These are phyloP conservation scores for Aspergillus terreus DNA, from an alignment of 2,329 filamentous ascomycete species.

Conservation along the genomic window DNA sequence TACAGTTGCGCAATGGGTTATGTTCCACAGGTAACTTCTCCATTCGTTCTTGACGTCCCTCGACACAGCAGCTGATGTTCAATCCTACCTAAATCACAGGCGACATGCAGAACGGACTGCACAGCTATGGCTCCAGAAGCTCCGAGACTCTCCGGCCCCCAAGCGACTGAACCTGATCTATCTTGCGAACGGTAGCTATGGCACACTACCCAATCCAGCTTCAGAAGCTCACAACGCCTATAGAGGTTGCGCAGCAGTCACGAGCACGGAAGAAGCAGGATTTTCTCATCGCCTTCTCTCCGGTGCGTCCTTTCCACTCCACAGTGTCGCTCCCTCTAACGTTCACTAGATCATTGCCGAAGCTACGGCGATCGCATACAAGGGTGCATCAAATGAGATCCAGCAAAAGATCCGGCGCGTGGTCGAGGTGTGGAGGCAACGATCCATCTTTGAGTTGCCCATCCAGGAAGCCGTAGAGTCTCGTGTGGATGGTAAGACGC, in stretches of 20 bases:
- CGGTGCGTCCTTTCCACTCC: slow-evolving; percentile 42
- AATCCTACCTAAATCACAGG: slow-evolving; percentile 46
- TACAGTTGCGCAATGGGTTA: slow-evolving; percentile 97
- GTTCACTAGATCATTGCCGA: slow-evolving; percentile 69
- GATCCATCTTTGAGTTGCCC: slow-evolving; percentile 74
- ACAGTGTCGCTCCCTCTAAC: slow-evolving; percentile 18
- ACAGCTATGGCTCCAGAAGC: slow-evolving; percentile 82
- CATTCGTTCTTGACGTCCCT: slow-evolving; percentile 11
- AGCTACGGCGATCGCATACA: slow-evolving; percentile 85
- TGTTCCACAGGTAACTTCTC: slow-evolving; percentile 82
- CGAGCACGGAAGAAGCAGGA: slow-evolving; percentile 90
- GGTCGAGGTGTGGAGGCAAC: slow-evolving; percentile 88
- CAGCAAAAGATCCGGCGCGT: slow-evolving; percentile 85
- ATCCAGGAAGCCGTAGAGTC: slow-evolving; percentile 79
- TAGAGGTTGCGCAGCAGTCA: slow-evolving; percentile 94
- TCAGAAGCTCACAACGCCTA: slow-evolving; percentile 20
- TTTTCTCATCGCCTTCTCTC: slow-evolving; percentile 86
- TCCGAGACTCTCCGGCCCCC: slow-evolving; percentile 80
- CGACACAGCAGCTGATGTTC: slow-evolving; percentile 12
- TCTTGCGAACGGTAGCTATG: slow-evolving; percentile 75
- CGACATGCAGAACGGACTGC: slow-evolving; percentile 90
- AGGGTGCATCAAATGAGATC: slow-evolving; percentile 78
- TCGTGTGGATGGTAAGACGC: slow-evolving; percentile 66
- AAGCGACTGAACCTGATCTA: slow-evolving; percentile 91
- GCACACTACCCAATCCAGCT: not conserved